phyloP scores from a whole-genome alignment of 257 asterid genomes.

The Ophiorrhiza pumila region DNA sequence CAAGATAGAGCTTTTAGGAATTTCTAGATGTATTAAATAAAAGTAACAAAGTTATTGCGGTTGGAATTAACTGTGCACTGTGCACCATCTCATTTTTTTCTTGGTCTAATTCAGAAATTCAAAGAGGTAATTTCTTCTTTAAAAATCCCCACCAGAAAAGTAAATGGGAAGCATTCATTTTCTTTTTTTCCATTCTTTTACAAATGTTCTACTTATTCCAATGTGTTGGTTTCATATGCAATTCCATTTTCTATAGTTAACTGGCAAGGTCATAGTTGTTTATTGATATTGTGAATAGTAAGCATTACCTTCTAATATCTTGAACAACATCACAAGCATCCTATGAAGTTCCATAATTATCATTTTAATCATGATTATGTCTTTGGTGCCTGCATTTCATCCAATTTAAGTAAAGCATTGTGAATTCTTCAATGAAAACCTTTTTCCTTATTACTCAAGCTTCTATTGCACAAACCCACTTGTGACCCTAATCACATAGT shows the following conservation, averaged over 20 bases:
- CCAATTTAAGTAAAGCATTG: too few species aligned
- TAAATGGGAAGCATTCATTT: background rate
- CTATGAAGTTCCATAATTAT: too few species aligned
- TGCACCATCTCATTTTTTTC: constrained; percentile 78
- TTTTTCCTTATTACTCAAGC: too few species aligned
- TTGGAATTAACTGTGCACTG: constrained; percentile 86
- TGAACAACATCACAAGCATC: too few species aligned
- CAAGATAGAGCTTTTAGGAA: constrained; percentile 77
- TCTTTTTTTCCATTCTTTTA: background rate
- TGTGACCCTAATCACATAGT: too few species aligned
- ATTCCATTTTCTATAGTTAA: constrained; percentile 39
- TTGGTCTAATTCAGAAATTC: constrained; percentile 57
- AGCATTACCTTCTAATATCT: too few species aligned
- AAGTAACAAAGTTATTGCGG: constrained; percentile 54
- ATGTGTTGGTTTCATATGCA: background rate
- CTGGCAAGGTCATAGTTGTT: constrained; percentile 62
- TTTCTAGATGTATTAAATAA: constrained; percentile 46
- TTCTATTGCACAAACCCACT: too few species aligned
- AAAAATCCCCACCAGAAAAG: background rate
- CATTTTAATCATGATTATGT: too few species aligned
- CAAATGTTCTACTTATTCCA: background rate
- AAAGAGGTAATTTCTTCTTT: constrained; percentile 38
- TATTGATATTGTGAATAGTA: too few species aligned
- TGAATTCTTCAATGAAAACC: too few species aligned
- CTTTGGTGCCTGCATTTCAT: too few species aligned